Base-by-base conservation (phyloP, 2,329 filamentous ascomycete genomes). In the Tolypocladium album region DNA sequence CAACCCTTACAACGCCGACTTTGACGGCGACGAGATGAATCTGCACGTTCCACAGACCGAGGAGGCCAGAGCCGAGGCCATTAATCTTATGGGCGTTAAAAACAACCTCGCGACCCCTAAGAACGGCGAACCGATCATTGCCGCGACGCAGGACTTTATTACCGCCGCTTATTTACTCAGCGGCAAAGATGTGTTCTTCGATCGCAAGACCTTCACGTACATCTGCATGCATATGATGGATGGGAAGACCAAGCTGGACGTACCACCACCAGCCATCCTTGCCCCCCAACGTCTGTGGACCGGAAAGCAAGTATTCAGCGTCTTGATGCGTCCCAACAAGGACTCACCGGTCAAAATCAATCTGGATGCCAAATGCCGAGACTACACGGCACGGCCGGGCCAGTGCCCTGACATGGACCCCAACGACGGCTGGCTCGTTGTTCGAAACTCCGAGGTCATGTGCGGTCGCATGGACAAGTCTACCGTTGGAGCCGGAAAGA, bases 1-100 rank as follows among this genome's bases (percentile, higher is more conserved):
- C 75, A 92, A 89, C 63, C 94, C 94, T 4, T 99, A 99, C 80
- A 99, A 99, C 67, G 94, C 94, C 60, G 94, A 99, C 83, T 99
- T 99, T 67, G 94, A 99, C 68, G 94, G 94, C 62, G 94, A 99
- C 67, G 94, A 99, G 74, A 99, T 99, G 94, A 99, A 99, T 68
- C 76, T 99, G 56, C 94, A 99, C 75, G 92, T 99, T 20, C 94
- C 94, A 2, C 94, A 99, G 71, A 97, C 94, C 0, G 94, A 99
- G 76, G 94, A 99, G 74, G 93, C 94, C 13, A 85, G 94, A 60
- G 90, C 93, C 2, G 94, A 99, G 74, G 94, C 94, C 0, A 95
- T 95, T 68, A 92, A 93, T 66, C 78, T 99, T 56, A 99, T 99
- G 94, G 94, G 94, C 50, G 92, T 99, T 60, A 96, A 97, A 76